Base-by-base conservation (phyloP, 768 basidiomycete genomes). In the Phanerodontia chrysosporium region DNA sequence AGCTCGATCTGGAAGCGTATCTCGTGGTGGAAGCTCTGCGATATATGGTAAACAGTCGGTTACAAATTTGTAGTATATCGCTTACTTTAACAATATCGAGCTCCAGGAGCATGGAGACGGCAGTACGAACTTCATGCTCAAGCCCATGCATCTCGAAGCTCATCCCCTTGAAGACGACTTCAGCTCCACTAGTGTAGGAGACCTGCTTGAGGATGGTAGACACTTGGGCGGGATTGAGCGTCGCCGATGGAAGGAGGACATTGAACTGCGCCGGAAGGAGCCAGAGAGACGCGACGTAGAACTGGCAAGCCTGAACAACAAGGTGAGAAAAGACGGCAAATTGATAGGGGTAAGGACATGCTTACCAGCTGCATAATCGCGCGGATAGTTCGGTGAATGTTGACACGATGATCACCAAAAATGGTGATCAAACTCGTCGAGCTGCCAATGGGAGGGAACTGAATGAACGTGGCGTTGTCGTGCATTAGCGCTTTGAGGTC, bases 1-100 rank as follows among this genome's bases (percentile, higher is more conserved):
- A 98, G 83, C 74, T 99, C 97, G 56, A 98, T 93, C 74, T 98
- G 95, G 78, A 98, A 98, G 51, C 94, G 90, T 63, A 98, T 93
- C 75, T 99, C 96, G 68, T 95, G 95, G 66, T 97, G 93, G 79
- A 95, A 98, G 39, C 85, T 78, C 94, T 95, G 64, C 2, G 1
- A 42, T 6, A 1, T 51, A 46, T 32, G 53, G 58, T 52, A 30
- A 66, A 18, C 45, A 29, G 28, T 45, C 13, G 32, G 3, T 7
- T n/a, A 6, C 32, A 27, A 44, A 18, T 18, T 55, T 44, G 10
- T 22, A 51, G 14, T 22, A 42, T 46, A 28, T 57, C 39, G 66
- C 78, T 12, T 58, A 90, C 95, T 83, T 96, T 95, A 63, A 98
- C 85, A 59, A 96, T 82, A 63, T 97, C 95, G 63, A 96, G 75